Percentiles rank a stretch among this genome's conserved stretches.
phyloP scores from a whole-genome alignment of 768 basidiomycete genomes.

The Chalciporus chontae region DNA sequence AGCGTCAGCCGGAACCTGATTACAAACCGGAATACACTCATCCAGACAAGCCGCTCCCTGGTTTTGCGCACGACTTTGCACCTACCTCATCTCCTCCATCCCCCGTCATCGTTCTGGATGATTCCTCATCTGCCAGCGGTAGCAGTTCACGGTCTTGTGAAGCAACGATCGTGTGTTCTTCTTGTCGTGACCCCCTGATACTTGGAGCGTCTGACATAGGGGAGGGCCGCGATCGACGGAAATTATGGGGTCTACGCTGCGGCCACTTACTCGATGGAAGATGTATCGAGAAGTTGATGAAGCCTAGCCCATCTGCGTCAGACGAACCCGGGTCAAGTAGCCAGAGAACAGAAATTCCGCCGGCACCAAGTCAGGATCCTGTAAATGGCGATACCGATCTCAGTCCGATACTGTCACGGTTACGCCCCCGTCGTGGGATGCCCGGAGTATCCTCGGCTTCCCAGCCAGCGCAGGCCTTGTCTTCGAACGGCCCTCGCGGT shows the following conservation, averaged over 20 bases:
- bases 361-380: constrained; percentile 27
- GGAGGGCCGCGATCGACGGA: constrained; percentile 42
- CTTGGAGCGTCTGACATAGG: constrained; percentile 48
- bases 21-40: constrained; percentile 68
- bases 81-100: constrained; percentile 26
- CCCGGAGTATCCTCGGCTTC: constrained; percentile 6
- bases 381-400: constrained; percentile 14
- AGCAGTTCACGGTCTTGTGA: constrained; percentile 29
- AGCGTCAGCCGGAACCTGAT: constrained; percentile 30
- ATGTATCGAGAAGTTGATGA: constrained; percentile 59
- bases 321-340: constrained; percentile 8
- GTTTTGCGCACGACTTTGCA: constrained; percentile 68
- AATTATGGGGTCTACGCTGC: constrained; percentile 71
- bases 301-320: constrained; percentile 30
- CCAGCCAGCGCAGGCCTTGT: constrained; percentile 2
- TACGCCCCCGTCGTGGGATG: constrained; percentile 44
- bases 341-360: constrained; percentile 10
- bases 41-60: constrained; percentile 49
- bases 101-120: constrained; percentile 43
- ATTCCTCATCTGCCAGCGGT: constrained; percentile 27
- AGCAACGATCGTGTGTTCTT: constrained; percentile 60
- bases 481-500: constrained; percentile 9
- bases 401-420: constrained; percentile 52
- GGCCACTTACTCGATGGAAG: constrained; percentile 80
- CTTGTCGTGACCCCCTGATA: constrained; percentile 62